These are phyloP conservation scores for Tricholoma matsutake DNA, from an alignment of 768 basidiomycete species.

Conservation along the genomic window DNA sequence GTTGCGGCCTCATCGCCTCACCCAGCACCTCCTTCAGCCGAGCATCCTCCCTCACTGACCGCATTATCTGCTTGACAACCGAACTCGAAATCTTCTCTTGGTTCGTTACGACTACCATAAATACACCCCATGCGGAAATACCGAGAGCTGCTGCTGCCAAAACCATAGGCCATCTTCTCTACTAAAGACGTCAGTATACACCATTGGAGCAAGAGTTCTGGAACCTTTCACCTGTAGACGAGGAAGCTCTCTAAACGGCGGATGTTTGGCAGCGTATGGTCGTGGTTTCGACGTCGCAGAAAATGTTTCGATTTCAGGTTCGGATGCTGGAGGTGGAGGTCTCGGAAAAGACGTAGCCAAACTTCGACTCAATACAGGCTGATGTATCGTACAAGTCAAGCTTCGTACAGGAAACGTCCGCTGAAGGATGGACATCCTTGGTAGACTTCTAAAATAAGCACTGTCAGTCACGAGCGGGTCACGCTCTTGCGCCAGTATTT, in stretches of 20 bases:
- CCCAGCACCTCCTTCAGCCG: constrained; percentile 55
- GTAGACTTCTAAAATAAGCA: background rate
- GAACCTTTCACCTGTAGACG: constrained; percentile 26
- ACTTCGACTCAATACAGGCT: background rate
- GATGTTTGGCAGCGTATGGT: constrained; percentile 33
- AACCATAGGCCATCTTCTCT: constrained; percentile 59
- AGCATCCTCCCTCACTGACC: constrained; percentile 50
- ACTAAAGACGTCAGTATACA: background rate
- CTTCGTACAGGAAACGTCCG: background rate
- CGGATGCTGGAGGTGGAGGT: constrained; percentile 17
- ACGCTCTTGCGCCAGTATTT: background rate
- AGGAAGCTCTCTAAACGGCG: constrained; percentile 32
- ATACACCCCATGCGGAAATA: constrained; percentile 61
- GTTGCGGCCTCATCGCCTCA: constrained; percentile 60
- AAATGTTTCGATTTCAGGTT: constrained; percentile 22
- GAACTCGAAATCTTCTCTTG: constrained; percentile 77
- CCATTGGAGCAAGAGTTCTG: background rate
- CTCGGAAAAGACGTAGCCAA: background rate
- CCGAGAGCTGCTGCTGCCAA: constrained; percentile 50
- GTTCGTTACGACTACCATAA: constrained; percentile 69
- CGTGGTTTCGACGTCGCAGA: constrained; percentile 34
- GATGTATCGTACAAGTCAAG: background rate
- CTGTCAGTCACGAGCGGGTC: background rate
- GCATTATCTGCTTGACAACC: constrained; percentile 63
- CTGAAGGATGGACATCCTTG: background rate